A percentile compares a stretch with the other conserved stretches of the same genome.
These are phyloP conservation scores for Austroboletus niveus DNA, from an alignment of 1,284 basidiomycete species.

Conservation along the genomic window DNA sequence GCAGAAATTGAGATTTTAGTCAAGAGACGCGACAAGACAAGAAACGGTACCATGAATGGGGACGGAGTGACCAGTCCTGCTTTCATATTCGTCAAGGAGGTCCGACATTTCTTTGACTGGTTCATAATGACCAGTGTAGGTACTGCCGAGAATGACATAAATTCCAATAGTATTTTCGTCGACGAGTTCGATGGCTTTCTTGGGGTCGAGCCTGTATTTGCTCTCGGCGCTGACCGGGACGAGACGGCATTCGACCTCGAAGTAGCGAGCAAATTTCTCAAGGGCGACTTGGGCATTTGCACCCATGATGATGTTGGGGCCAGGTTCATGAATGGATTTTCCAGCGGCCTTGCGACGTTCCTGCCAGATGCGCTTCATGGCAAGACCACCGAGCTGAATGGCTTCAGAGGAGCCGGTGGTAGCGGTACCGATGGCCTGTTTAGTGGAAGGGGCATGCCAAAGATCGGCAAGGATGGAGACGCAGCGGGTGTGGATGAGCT, in stretches of 20 bases:
- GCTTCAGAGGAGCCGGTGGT: slow-evolving; percentile 94
- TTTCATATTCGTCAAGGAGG: slow-evolving; percentile 84
- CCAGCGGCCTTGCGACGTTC: slow-evolving; percentile 82
- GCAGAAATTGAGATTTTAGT: slow-evolving; percentile 6
- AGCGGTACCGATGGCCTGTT: slow-evolving; percentile 83
- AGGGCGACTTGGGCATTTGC: slow-evolving; percentile 84
- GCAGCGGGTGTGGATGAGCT: slow-evolving; percentile 78
- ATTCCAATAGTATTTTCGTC: slow-evolving; percentile 93
- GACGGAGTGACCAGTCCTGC: slow-evolving; percentile 73
- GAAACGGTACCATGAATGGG: slow-evolving; percentile 75
- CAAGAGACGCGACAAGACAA: slow-evolving; percentile 21
- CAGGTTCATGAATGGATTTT: slow-evolving; percentile 84
- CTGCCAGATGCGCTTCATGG: slow-evolving; percentile 96
- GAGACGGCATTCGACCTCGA: slow-evolving; percentile 83
- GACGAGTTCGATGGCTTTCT: slow-evolving; percentile 82
- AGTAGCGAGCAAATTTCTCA: slow-evolving; percentile 92
- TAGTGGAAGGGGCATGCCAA: slow-evolving; percentile 82
- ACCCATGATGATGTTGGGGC: slow-evolving; percentile 77
- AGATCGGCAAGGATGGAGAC: slow-evolving; percentile 87
- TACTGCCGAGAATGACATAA: slow-evolving; percentile 80
- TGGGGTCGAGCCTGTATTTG: slow-evolving; percentile 80
- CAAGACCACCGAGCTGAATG: slow-evolving; percentile 90
- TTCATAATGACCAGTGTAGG: slow-evolving; percentile 94
- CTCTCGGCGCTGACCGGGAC: slow-evolving; percentile 77
- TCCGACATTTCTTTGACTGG: slow-evolving; percentile 86